Evolutionary conservation across 257 asterid genomes (phyloP).

Genomic region (Capsicum baccatum): DNA sequence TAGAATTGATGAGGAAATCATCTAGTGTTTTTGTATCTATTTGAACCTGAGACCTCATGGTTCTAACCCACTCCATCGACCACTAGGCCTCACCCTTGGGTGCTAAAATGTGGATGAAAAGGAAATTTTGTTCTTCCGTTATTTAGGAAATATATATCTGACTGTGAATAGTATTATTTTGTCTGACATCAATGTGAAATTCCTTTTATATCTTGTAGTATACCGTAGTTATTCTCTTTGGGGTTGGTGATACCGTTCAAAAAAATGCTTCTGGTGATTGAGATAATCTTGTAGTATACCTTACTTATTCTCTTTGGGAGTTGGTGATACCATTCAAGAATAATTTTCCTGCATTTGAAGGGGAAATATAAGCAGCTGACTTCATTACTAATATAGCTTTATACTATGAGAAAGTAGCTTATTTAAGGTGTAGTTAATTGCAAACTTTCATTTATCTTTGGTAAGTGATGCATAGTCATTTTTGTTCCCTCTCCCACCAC

Average conservation of each 20-base stretch:
- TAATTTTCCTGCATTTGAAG: neutral
- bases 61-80: too few species aligned
- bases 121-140: slow-evolving; percentile 13
- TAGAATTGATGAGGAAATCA: too few species aligned
- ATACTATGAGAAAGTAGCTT: neutral
- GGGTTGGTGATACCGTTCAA: neutral
- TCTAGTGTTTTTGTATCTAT: too few species aligned
- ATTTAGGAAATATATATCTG: slow-evolving; percentile 24
- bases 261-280: neutral
- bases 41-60: too few species aligned
- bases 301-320: neutral
- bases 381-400: neutral
- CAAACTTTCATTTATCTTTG: neutral
- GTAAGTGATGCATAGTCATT: neutral
- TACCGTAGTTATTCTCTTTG: neutral
- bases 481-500: slow-evolving; percentile 1
- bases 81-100: too few species aligned
- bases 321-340: slow-evolving; percentile 15
- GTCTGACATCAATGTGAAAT: neutral
- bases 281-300: neutral
- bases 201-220: neutral
- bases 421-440: neutral
- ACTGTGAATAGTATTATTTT: neutral
- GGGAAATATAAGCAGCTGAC: neutral
- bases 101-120: too few species aligned